phyloP scores from a whole-genome alignment of 2,329 filamentous ascomycete species.

The Seiridium unicorne region DNA sequence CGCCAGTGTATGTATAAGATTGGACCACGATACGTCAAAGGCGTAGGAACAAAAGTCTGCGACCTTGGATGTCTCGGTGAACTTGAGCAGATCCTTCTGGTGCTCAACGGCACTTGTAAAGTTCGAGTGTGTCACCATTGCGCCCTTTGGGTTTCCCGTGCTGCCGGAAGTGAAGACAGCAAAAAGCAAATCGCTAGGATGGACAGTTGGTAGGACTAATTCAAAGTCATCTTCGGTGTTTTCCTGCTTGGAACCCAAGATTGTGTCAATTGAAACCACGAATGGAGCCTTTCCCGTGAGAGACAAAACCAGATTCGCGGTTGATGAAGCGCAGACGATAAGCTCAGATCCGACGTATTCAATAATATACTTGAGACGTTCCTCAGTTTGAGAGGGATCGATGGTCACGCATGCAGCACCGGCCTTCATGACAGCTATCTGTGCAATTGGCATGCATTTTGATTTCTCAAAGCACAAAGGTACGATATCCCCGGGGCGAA shows the following conservation, averaged over 20 bases:
- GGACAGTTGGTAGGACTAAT: background rate
- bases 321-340: background rate
- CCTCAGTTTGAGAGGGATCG: background rate
- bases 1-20: slow-evolving; percentile 33
- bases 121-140: slow-evolving; percentile 28
- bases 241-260: background rate
- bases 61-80: slow-evolving; percentile 11
- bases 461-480: background rate
- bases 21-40: slow-evolving; percentile 34
- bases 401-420: background rate
- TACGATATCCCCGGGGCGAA: background rate
- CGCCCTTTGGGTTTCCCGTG: slow-evolving; percentile 48
- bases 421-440: background rate
- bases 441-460: background rate
- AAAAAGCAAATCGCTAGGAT: background rate
- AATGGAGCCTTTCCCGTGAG: background rate
- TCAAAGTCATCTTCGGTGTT: background rate
- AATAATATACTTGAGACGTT: background rate
- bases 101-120: slow-evolving; percentile 14
- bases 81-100: slow-evolving; percentile 11
- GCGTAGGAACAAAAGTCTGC: slow-evolving; percentile 26
- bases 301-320: background rate
- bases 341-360: background rate
- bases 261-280: background rate
- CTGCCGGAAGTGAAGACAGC: slow-evolving; percentile 47